phyloP scores from a whole-genome alignment of 2,329 filamentous ascomycete genomes.

The Huntiella omanensis region DNA sequence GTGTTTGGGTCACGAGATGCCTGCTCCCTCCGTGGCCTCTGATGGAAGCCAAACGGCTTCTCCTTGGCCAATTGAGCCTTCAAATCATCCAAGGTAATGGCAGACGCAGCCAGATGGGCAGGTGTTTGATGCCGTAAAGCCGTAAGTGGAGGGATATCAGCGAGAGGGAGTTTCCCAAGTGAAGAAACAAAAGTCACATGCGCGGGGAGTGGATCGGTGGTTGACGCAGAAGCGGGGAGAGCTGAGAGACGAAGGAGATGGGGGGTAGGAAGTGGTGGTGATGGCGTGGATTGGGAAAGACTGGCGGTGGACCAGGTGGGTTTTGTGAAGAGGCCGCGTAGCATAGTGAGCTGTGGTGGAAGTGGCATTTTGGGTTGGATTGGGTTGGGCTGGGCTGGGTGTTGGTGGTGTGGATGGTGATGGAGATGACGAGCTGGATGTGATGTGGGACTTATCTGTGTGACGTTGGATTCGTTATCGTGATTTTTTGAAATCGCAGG shows the following conservation, averaged over 20 bases:
- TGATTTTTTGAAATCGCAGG: no score
- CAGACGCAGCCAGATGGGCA: conserved; percentile 38
- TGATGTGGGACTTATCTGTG: background rate
- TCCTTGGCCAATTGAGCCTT: conserved; percentile 39
- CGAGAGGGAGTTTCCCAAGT: conserved; percentile 23
- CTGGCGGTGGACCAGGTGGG: conserved; percentile 73
- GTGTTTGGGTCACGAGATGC: background rate
- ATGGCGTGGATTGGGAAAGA: conserved; percentile 24
- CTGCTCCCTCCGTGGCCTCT: conserved; percentile 18
- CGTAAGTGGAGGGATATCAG: conserved; percentile 51
- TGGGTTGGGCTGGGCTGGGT: conserved; percentile 12
- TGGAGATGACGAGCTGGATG: background rate
- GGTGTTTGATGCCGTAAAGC: conserved; percentile 67
- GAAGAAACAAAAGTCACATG: conserved; percentile 87
- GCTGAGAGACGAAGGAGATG: conserved; percentile 83
- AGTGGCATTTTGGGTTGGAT: conserved; percentile 8
- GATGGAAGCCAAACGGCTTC: conserved; percentile 36
- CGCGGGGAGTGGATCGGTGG: conserved; percentile 54
- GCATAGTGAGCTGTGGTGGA: conserved; percentile 12
- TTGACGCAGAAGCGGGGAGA: conserved; percentile 49
- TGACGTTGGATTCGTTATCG: no score
- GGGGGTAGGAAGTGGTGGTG: conserved; percentile 36
- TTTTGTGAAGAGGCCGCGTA: conserved; percentile 36
- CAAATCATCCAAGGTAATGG: conserved; percentile 39
- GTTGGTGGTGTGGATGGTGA: conserved; percentile 13